A percentile compares a stretch with the other conserved stretches of the same genome.
Evolutionary conservation across 768 basidiomycete species (phyloP).

Genomic region (Podaxis sp.): DNA sequence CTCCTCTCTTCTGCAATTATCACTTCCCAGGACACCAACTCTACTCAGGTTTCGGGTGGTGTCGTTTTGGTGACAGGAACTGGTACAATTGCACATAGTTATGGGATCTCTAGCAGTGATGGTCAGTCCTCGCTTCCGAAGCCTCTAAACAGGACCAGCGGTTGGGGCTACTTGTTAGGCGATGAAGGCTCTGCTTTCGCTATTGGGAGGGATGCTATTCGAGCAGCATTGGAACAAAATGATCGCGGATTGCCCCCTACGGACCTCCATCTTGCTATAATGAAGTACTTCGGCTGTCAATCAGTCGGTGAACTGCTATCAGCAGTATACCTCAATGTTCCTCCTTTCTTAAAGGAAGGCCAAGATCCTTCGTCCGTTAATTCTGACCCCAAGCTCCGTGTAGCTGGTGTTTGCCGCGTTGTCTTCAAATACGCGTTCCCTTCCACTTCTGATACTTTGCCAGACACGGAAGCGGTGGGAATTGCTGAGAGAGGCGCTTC

Average conservation of each 20-base stretch:
- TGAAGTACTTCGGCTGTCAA: slow-evolving; percentile 18
- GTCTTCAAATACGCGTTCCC: slow-evolving; percentile 20
- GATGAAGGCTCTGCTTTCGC: slow-evolving; percentile 23
- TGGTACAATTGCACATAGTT: slow-evolving; percentile 22
- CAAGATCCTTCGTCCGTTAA: slow-evolving; percentile 15
- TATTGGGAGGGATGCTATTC: slow-evolving; percentile 21
- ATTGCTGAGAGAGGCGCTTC: slow-evolving; percentile 17
- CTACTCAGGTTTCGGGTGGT: slow-evolving; percentile 14
- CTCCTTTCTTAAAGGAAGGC: slow-evolving; percentile 1
- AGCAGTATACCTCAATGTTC: slow-evolving; percentile 15
- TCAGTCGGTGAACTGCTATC: slow-evolving; percentile 18
- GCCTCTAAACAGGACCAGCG: slow-evolving; percentile 18
- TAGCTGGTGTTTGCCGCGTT: slow-evolving; percentile 19
- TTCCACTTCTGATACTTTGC: neutral
- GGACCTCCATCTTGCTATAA: slow-evolving; percentile 15
- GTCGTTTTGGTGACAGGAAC: slow-evolving; percentile 22
- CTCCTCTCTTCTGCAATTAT: slow-evolving; percentile 22
- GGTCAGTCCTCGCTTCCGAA: slow-evolving; percentile 11
- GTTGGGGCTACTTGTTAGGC: slow-evolving; percentile 24
- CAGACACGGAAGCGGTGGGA: slow-evolving; percentile 17
- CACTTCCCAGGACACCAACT: neutral
- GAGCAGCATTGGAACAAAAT: slow-evolving; percentile 14
- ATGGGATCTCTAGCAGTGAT: slow-evolving; percentile 9
- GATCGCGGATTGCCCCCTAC: slow-evolving; percentile 18
- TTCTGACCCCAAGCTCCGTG: slow-evolving; percentile 21